Base-by-base conservation (phyloP, 768 basidiomycete species). In the Suillus luteus region DNA sequence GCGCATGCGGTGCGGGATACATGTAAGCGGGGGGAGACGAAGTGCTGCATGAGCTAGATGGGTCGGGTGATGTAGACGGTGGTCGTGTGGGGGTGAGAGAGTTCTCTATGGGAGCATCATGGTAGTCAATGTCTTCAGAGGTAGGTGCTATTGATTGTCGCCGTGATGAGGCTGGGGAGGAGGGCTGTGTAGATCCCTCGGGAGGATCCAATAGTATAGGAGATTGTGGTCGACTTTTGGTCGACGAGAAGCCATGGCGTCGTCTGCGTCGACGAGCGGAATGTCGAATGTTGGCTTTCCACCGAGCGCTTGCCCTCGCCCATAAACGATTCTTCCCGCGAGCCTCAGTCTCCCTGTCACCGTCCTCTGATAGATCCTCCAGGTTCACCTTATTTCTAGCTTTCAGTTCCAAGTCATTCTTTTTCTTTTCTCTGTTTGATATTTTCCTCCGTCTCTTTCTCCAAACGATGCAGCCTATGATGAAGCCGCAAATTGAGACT, bases 251-350 rank as follows among this genome's bases (percentile, higher is more conserved):
- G 10, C 15, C 52, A 6, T 24, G 52, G 4, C 64, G 58, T 60
- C 48, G 69, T 49, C 82, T 81, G 62, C 91, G 80, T 57, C 86
- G 84, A 43, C 89, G 83, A 9, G 85, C 85, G n/a, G 84, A 77
- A 62, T 84, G 80, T 33, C 85, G 84, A 11, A 85, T 81, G 60
- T 87, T 86, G 3, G 83, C 84, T 66, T 80, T 86, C 91, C 91
- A 93, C 51, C 88, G 82, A 9, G 85, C 86, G 1, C 84, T 86
- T 2, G 90, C 89, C 64, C 77, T 81, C 0, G 82, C 81, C 89
- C 89, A 91, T 55, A 87, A 68, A 67, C 83, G 85, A 72, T 87
- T 83, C 65, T 84, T 84, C 5, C 72, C 71, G 60, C 79, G 83
- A 9, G 75, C 72, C 55, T 86, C 84, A 64, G 78, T 81, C 64